A percentile compares a stretch with the other conserved stretches of the same genome.
phyloP scores from a whole-genome alignment of 2,329 filamentous ascomycete genomes.

The Fusarium neocosmosporiellum region DNA sequence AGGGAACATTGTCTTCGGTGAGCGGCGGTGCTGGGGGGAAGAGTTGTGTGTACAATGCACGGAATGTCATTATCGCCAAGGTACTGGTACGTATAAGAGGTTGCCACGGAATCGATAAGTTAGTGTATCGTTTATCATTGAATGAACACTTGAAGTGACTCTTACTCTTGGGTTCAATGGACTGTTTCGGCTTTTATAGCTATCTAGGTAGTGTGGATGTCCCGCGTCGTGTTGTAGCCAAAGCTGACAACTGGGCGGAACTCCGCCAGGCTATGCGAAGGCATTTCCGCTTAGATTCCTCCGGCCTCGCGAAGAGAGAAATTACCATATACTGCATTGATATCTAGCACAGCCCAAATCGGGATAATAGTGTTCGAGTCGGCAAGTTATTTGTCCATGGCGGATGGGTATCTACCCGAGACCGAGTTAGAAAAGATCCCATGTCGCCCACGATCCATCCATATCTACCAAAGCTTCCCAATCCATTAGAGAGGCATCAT shows the following conservation, averaged over 20 bases:
- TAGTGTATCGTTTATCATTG: not conserved
- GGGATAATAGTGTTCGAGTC: not conserved
- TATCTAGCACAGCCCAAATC: not conserved
- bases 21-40: slow-evolving; percentile 36
- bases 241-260: slow-evolving; percentile 3
- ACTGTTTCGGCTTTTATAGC: not conserved
- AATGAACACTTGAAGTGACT: not conserved
- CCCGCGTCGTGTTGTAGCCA: not conserved
- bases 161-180: not conserved
- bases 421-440: slow-evolving; percentile 29
- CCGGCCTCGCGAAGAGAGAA: not conserved
- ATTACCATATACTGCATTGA: not conserved
- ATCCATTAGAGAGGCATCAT: slow-evolving; percentile 11
- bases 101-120: not conserved
- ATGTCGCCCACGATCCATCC: slow-evolving; percentile 22
- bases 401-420: not conserved
- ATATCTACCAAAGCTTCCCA: slow-evolving; percentile 36
- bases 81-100: not conserved
- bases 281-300: not conserved
- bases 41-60: slow-evolving; percentile 18
- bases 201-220: not conserved
- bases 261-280: slow-evolving; percentile 5
- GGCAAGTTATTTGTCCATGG: not conserved
- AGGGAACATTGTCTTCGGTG: slow-evolving; percentile 41
- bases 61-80: slow-evolving; percentile 10